These are phyloP conservation scores for Cyberlindnera meyerae DNA, from an alignment of 805 yeast species.

Conservation along the genomic window DNA sequence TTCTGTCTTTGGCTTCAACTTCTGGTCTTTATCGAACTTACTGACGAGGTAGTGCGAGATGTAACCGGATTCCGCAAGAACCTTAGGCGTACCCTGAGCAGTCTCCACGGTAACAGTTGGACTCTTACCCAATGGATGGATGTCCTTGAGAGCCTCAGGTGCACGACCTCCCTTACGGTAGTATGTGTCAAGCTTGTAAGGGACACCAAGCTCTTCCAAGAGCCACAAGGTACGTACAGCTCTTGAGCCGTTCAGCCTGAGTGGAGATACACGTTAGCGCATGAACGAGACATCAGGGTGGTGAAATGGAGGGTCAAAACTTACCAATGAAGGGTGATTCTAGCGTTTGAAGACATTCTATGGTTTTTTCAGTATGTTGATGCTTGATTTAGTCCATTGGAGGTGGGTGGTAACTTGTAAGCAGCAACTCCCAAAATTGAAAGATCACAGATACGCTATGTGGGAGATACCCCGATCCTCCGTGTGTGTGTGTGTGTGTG, in stretches of 20 bases:
- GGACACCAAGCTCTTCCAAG: constrained; percentile 50
- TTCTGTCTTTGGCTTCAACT: constrained; percentile 31
- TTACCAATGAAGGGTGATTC: constrained; percentile 21
- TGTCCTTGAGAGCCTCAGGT: constrained; percentile 41
- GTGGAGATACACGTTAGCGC: no score
- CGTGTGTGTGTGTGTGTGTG: no score
- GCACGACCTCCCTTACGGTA: constrained; percentile 46
- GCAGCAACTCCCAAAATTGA: no score
- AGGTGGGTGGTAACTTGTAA: no score
- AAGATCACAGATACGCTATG: no score
- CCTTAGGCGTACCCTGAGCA: constrained; percentile 18
- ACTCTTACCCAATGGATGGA: constrained; percentile 60
- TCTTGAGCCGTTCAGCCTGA: constrained; percentile 39
- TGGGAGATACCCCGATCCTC: no score
- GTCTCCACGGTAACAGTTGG: constrained; percentile 50
- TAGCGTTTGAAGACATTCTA: constrained; percentile 13
- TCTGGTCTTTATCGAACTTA: constrained; percentile 40
- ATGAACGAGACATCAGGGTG: no score
- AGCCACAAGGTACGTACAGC: constrained; percentile 10
- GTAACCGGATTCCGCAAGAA: constrained; percentile 54
- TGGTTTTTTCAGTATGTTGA: no score
- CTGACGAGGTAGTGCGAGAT: constrained; percentile 47
- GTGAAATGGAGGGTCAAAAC: constrained; percentile 2
- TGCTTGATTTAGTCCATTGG: no score
- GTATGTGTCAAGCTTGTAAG: constrained; percentile 49